These are phyloP conservation scores for Rhododendron ovatum DNA, from an alignment of 148 eudicot genomes.

Conservation along the genomic window DNA sequence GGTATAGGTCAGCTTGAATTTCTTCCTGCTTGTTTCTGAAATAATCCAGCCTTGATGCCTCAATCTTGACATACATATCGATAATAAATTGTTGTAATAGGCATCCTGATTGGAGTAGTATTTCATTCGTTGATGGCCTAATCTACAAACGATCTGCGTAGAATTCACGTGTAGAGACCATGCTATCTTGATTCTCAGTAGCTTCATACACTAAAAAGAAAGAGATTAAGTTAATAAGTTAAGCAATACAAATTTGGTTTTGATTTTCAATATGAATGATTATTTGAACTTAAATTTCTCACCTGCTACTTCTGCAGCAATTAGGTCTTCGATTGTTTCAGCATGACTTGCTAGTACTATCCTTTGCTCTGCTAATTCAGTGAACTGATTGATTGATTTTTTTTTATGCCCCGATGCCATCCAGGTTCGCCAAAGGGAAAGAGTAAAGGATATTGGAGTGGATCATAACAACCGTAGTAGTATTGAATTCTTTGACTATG, in stretches of 20 bases:
- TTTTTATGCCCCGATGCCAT: not conserved
- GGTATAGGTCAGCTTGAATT: constrained; percentile 7
- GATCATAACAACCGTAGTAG: not conserved
- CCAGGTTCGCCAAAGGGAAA: not conserved
- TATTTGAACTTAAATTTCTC: too few relatives aligned
- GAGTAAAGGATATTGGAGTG: not conserved
- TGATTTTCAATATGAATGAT: too few relatives aligned
- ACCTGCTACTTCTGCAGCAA: too few relatives aligned
- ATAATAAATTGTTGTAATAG: not conserved
- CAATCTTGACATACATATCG: constrained; percentile 1
- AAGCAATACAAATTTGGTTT: too few relatives aligned
- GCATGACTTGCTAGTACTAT: too few relatives aligned
- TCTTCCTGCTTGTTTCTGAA: too few relatives aligned
- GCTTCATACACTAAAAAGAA: too few relatives aligned
- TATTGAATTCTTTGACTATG: not conserved
- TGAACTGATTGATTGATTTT: not conserved
- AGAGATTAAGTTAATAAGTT: too few relatives aligned
- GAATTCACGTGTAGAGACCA: not conserved
- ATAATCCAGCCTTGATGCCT: not conserved
- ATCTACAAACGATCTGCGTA: not conserved
- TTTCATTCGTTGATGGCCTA: not conserved
- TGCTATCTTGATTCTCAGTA: not conserved
- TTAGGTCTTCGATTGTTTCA: too few relatives aligned
- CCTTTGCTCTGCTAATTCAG: too few relatives aligned
- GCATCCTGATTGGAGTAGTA: not conserved